Evolutionary conservation across 257 asterid genomes (phyloP), one percentile per base, ranked within the genome.

Genomic region (Solanum virginianum): DNA sequence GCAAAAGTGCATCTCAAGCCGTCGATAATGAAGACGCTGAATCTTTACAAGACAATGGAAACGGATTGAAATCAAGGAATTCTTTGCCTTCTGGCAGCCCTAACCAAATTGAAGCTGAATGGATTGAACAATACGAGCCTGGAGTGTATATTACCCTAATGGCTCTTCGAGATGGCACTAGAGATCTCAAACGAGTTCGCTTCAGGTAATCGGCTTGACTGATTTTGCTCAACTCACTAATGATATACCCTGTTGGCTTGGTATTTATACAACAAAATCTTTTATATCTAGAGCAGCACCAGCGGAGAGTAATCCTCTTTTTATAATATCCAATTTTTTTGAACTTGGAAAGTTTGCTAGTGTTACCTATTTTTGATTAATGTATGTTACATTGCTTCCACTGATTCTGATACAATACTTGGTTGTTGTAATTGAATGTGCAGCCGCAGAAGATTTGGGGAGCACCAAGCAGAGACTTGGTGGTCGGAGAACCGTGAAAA

Each of bases 391-490:
- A 51, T 51, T 53, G 65, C 82, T 53, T 79, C 60, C 26, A 26
- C 29, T 53, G 24, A 53, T 79, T 79, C 83, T 79, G 49, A 79
- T 51, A 53, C 15, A 41, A 41, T 41, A 77, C 29, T 70, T 41
- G 54, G 29, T 79, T 26, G 29, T 26, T 66, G 47, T 68, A 71
- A 29, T 83, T 77, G 16, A 66, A 43, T 87, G 32, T 85, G 87
- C 91, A 95, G 98, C 88, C 98, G 98, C 82, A 91, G 97, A 88
- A 94, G 97, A 91, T 95, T 96, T 17, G 98, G 99, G 81, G 98
- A 96, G 89, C 99, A 94, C 92, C 99, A 96, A 88, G 99, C 99
- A 0, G 98, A 95, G 89, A 94, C 94, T 7, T 96, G 99, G 99
- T 96, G 99, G 99, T 94, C 98, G 3, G 99, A 96, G 90, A 96